phyloP scores from a whole-genome alignment of 768 basidiomycete species.

The Leccinellum luteum region DNA sequence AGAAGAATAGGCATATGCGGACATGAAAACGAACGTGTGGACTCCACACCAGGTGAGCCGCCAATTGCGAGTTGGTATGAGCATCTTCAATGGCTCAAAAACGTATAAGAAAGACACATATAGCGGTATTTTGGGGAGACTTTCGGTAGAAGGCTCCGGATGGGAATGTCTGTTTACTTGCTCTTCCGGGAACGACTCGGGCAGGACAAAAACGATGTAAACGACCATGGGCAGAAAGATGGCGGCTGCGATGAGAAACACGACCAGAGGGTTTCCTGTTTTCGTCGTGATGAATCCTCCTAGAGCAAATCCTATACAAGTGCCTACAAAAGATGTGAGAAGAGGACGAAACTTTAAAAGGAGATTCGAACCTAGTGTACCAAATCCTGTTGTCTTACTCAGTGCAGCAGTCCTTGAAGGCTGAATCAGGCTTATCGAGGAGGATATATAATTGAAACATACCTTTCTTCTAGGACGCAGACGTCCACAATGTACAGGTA shows the following conservation, averaged over 20 bases:
- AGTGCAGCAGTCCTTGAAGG: conserved; percentile 24
- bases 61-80: conserved; percentile 28
- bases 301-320: conserved; percentile 24
- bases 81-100: conserved; percentile 24
- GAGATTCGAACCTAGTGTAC: conserved; percentile 20
- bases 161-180: conserved; percentile 14
- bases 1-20: conserved; percentile 13
- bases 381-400: conserved; percentile 29
- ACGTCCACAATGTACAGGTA: conserved; percentile 32
- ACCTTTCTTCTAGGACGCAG: conserved; percentile 25
- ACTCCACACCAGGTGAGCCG: conserved; percentile 28
- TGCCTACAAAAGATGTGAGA: conserved; percentile 15
- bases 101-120: neutral
- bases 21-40: conserved; percentile 24
- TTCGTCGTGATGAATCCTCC: conserved; percentile 31
- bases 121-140: neutral
- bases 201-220: conserved; percentile 24
- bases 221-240: conserved; percentile 18
- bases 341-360: neutral
- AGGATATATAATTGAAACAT: neutral
- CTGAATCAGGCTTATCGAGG: conserved; percentile 5
- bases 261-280: conserved; percentile 18
- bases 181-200: conserved; percentile 30
- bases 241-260: conserved; percentile 18
- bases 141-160: neutral